Evolutionary conservation across 768 basidiomycete species (phyloP), one percentile per base, ranked within the genome.

Genomic region (Pisolithus sp.): DNA sequence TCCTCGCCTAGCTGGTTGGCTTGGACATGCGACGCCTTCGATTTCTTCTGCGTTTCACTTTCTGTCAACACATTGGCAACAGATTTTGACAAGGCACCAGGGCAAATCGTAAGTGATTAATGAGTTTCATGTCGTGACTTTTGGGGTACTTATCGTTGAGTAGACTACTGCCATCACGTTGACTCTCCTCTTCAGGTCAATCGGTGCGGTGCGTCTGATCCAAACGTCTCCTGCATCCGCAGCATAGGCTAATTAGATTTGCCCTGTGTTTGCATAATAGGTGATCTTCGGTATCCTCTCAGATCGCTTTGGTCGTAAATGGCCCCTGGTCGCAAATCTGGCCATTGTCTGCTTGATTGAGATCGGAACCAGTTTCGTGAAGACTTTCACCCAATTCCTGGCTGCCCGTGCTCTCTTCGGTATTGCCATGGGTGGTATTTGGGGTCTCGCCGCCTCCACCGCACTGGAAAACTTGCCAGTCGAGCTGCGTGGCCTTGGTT

Each of bases 221-320:
- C 42, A 8, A 5, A 23, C 28, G 36, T 45, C 24, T 24, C 45
- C 40, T n/a, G 23, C 21, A 12, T 0, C 4, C 3, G 20, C 30
- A 17, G 7, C 34, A 13, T 34, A 15, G 3, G 34, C 34, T 34
- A 34, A 34, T 34, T 3, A 15, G 5, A 12, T 34, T 5, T 34
- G 13, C 12, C 34, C 2, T 21, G 10, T 31, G 10, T 58, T 8
- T 48, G 36, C 28, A 18, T 37, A 26, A 17, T 23, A 71, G 71
- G 51, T 92, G 44, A 70, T 93, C 58, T 93, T 95, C 57, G 93
- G 92, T 42, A 65, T 93, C 38, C 59, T 86, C 17, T 88, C 87
- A 1, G 94, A 96, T 65, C 81, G 94, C 3, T 95, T 75, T 64
- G 94, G 94, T 4, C 80, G 94, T 26, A 95, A 93, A 75, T 98